Evolutionary conservation across 495 filamentous ascomycete species (phyloP).

Genomic region (Hyaloscypha bicolor): DNA sequence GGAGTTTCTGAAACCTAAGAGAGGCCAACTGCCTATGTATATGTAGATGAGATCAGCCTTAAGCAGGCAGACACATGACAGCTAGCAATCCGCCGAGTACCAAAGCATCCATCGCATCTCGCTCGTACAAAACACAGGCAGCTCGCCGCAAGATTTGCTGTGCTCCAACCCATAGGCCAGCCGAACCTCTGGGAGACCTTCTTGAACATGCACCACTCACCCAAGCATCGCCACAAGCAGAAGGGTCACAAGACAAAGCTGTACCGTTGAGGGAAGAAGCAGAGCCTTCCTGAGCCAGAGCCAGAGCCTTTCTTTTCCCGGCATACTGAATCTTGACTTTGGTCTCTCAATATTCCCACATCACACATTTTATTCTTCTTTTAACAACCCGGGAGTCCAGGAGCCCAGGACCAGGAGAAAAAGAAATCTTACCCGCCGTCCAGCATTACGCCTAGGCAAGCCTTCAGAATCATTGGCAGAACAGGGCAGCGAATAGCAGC

Average conservation of each 20-base stretch:
- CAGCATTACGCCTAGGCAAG: not conserved
- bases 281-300: not conserved
- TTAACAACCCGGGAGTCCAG: not conserved
- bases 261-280: not conserved
- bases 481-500: not conserved
- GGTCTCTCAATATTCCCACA: not conserved
- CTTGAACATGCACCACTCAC: constrained; percentile 14
- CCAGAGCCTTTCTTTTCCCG: not conserved
- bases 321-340: not conserved
- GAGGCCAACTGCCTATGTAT: constrained; percentile 12
- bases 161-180: constrained; percentile 6
- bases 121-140: constrained; percentile 4
- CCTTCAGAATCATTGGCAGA: not conserved
- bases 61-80: constrained; percentile 21
- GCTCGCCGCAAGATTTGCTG: not conserved
- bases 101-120: not conserved
- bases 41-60: constrained; percentile 25
- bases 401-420: not conserved
- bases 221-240: constrained; percentile 11
- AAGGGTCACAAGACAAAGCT: constrained; percentile 9
- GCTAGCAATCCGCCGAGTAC: not conserved
- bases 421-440: not conserved
- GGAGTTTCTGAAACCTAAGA: constrained; percentile 7
- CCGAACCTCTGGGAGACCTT: not conserved
- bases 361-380: not conserved